Percentiles rank a stretch among this genome's conserved stretches.
Evolutionary conservation across 2,329 filamentous ascomycete genomes (phyloP).

Genomic region (Xylariaceae sp.): DNA sequence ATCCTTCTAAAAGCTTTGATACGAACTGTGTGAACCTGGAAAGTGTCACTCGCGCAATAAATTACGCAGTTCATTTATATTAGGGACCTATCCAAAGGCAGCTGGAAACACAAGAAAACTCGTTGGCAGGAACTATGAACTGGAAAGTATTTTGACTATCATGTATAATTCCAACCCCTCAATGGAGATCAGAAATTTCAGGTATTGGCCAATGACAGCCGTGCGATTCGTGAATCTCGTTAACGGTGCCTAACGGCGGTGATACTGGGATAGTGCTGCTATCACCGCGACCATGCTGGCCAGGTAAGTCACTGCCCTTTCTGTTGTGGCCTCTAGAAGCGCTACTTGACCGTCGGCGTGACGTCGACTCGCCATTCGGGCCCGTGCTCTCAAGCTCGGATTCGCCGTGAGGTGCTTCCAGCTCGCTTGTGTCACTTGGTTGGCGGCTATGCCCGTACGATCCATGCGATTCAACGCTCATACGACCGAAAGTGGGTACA

Average conservation of each 20-base stretch:
- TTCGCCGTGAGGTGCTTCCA: constrained; percentile 28
- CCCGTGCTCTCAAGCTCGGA: constrained; percentile 38
- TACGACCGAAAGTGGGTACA: constrained; percentile 17
- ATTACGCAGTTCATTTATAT: no score
- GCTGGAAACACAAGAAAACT: no score
- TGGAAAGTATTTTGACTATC: no score
- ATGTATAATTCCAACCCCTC: no score
- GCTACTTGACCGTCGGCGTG: constrained; percentile 36
- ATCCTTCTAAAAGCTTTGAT: no score
- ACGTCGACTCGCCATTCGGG: constrained; percentile 32
- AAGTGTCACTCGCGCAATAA: no score
- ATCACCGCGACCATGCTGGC: constrained; percentile 8
- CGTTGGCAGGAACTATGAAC: no score
- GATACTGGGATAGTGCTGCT: constrained; percentile 19
- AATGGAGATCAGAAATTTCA: neutral
- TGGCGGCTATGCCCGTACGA: constrained; percentile 37
- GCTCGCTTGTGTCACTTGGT: constrained; percentile 44
- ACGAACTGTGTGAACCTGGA: no score
- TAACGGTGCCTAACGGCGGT: constrained; percentile 35
- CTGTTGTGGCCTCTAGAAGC: constrained; percentile 16
- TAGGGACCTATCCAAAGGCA: no score
- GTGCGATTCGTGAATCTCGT: constrained; percentile 44
- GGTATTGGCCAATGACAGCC: constrained; percentile 46
- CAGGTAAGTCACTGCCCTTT: constrained; percentile 23
- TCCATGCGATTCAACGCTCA: constrained; percentile 28